Conservation (phyloP, 208 protist genomes). For the Wallacemonas sp. region DNA sequence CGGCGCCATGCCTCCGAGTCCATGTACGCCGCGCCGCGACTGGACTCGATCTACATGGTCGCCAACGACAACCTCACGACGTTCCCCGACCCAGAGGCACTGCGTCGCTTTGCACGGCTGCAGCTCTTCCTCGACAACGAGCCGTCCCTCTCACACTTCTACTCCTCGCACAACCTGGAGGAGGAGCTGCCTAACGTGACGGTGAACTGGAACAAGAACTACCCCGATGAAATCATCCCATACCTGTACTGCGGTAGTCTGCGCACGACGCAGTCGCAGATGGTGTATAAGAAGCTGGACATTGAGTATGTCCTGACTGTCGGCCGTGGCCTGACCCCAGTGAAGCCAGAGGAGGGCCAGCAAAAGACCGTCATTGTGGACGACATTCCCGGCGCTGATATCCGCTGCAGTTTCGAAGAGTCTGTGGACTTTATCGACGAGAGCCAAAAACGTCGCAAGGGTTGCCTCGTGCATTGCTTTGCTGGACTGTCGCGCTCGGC, state of each 20-base stretch:
- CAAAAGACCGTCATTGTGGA: slow-evolving; percentile 80
- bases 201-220: slow-evolving; percentile 92
- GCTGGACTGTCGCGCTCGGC: slow-evolving; percentile 89
- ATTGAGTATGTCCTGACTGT: slow-evolving; percentile 85
- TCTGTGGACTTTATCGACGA: slow-evolving; percentile 81
- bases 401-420: slow-evolving; percentile 73
- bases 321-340: slow-evolving; percentile 68
- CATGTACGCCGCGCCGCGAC: slow-evolving; percentile 27
- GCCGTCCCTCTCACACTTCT: slow-evolving; percentile 71
- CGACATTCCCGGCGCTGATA: slow-evolving; percentile 85
- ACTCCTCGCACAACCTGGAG: slow-evolving; percentile 40
- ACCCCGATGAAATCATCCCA: slow-evolving; percentile 83
- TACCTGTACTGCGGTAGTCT: slow-evolving; percentile 85
- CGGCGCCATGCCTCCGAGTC: slow-evolving; percentile 2
- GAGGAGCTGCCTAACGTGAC: slow-evolving; percentile 67
- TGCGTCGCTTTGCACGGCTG: slow-evolving; percentile 55
- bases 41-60: slow-evolving; percentile 76
- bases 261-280: slow-evolving; percentile 82
- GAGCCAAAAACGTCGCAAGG: slow-evolving; percentile 43
- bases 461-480: slow-evolving; percentile 91
- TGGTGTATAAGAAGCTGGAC: slow-evolving; percentile 81
- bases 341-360: slow-evolving; percentile 63
- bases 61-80: slow-evolving; percentile 67
- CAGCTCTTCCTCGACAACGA: slow-evolving; percentile 87
- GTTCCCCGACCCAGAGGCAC: slow-evolving; percentile 39